phyloP scores from a whole-genome alignment of 768 basidiomycete genomes.

The Lactarius akahatsu region DNA sequence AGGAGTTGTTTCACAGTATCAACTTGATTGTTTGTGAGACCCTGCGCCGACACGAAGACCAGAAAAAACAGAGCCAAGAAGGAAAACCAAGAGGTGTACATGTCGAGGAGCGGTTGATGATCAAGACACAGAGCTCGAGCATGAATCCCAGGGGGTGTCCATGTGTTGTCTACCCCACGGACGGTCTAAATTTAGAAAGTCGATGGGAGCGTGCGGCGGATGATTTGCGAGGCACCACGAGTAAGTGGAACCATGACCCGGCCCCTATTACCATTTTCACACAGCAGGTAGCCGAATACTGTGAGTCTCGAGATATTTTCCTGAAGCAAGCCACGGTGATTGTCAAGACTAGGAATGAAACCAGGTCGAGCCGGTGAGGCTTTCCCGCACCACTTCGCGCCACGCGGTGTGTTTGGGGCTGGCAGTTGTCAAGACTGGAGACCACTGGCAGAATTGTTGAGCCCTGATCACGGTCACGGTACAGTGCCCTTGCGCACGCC shows the following conservation, averaged over 20 bases:
- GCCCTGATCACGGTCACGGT: too few species aligned
- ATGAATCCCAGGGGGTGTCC: not conserved
- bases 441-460: too few species aligned
- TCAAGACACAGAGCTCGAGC: not conserved
- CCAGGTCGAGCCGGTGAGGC: too few species aligned
- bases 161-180: not conserved
- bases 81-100: not conserved
- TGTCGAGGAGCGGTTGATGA: not conserved
- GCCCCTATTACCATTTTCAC: not conserved
- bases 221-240: not conserved
- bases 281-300: not conserved
- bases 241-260: not conserved
- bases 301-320: not conserved
- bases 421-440: not conserved
- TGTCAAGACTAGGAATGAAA: too few species aligned
- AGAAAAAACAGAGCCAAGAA: not conserved
- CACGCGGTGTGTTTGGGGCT: not conserved
- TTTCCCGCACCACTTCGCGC: too few species aligned
- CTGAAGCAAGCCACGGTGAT: not conserved
- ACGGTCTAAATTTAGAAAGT: not conserved
- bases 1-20: conserved; percentile 39
- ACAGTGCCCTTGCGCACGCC: too few species aligned
- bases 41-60: conserved; percentile 34
- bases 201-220: not conserved
- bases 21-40: conserved; percentile 40